Base-by-base conservation (phyloP, 345 rosid genomes). In the Populus nigra region DNA sequence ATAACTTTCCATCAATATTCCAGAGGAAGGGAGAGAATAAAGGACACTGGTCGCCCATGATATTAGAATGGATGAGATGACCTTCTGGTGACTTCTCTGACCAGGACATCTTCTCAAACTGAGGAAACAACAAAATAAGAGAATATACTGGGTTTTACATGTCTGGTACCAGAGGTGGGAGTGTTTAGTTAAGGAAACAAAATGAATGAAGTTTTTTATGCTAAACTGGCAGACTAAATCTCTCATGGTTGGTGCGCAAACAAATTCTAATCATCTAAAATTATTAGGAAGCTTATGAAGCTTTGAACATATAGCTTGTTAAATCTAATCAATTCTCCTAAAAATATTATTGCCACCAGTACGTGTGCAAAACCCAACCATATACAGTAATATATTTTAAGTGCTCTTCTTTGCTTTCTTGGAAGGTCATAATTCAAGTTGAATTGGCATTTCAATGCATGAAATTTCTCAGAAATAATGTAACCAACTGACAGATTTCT, bases 391-490 rank as follows among this genome's bases (percentile, higher is more conserved):
- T 12, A 76, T 5, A 61, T 41, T 63, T 65, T 8, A 62, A 69
- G 25, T n/a, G 29, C 33, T 47, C 16, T 3, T 71, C 57, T 47
- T 55, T 39, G 17, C 27, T 29, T 12, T 29, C 53, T 62, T 22
- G 18, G 62, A 57, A 55, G 22, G 69, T 23, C 65, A 35, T n/a
- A 15, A 77, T 33, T 35, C 41, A 68, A 27, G 49, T 49, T 65
- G 8, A 41, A 72, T 49, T 66, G 16, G 13, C 25, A 31, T 49
- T 31, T 41, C 65, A 68, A 31, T 10, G 16, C 65, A 62, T 38
- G 27, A 29, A 55, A 67, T 22, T 73, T 63, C 74, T 63, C 71
- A 53, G 15, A 43, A 67, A 75, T 29, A 71, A 72, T 13, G 65
- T 27, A 53, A 55, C 29, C 22, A 61, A 36, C 23, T 43, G n/a